Base-by-base conservation (phyloP, 2,329 filamentous ascomycete genomes). In the Pyrenochaeta sp. region DNA sequence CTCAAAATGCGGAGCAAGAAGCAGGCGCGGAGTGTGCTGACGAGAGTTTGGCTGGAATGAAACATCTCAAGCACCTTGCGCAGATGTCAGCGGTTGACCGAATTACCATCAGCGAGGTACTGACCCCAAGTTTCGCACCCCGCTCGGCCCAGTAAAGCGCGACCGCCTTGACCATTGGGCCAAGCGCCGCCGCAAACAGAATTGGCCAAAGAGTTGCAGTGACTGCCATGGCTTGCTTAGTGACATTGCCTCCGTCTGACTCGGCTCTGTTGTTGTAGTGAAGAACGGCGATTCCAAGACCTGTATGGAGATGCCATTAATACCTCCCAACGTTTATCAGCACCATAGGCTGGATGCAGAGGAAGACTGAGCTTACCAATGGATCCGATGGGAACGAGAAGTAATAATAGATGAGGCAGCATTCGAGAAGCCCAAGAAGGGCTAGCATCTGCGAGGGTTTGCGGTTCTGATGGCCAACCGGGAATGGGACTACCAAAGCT, bases 201-300 rank as follows among this genome's bases (percentile, higher is more conserved):
- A 40, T 40, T 7, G 36, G 36, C 36, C 36, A 40, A 14, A 40
- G 13, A 6, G 36, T 40, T 18, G 36, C 14, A 7, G 20, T 40
- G 9, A 40, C 36, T 7, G 36, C 36, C 36, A 40, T 40, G 14
- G 36, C 27, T 22, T 40, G 36, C 36, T 21, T 22, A 13, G 31
- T n/a, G 11, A 8, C 21, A 18, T 31, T 28, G 5, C 36, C 36
- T 22, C 11, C 10, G 15, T 15, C 20, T 15, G 36, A 40, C 20
- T 27, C 36, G n/a, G 18, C 26, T 20, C 31, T n/a, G 7, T 31
- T 13, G 13, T 40, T 23, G n/a, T 30, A 15, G 8, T 17, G 15
- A 7, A 29, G 27, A n/a, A 40, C 36, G 8, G 26, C 19, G 13
- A 40, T 40, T 22, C 36, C 36, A 22, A 40, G 27, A 11, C 36